phyloP scores from a whole-genome alignment of 192 early-diverging fungal species.

The Fimicolochytrium jonesii region DNA sequence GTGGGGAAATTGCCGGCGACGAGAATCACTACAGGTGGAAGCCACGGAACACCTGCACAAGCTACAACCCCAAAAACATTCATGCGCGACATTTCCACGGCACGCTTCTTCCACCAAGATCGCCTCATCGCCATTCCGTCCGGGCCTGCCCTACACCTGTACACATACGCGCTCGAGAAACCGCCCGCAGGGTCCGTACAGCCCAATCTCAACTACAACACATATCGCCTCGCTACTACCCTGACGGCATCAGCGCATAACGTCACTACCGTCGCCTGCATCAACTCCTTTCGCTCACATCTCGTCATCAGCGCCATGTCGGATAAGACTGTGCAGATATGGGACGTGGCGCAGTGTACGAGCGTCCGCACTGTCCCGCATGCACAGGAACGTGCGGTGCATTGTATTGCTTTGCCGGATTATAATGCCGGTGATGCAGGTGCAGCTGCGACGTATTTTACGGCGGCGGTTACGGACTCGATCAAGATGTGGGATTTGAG shows the following conservation, averaged over 20 bases:
- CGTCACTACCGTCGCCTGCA: conserved; percentile 17
- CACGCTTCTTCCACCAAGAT: conserved; percentile 19
- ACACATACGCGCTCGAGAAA: conserved; percentile 14
- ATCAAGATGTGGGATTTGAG: conserved; percentile 39
- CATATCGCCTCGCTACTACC: background rate
- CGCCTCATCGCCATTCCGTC: conserved; percentile 11
- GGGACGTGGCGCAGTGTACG: conserved; percentile 18
- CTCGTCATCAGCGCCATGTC: conserved; percentile 10
- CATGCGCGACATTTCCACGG: conserved; percentile 12
- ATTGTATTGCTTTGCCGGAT: conserved; percentile 13
- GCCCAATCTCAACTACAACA: conserved; percentile 18
- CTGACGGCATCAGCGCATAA: conserved; percentile 3
- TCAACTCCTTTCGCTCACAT: conserved; percentile 9
- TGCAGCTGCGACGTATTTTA: conserved; percentile 1
- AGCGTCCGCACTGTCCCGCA: background rate
- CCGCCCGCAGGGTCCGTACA: conserved; percentile 11
- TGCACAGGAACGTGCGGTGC: conserved; percentile 8
- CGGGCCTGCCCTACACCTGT: background rate
- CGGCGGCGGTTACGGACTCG: conserved; percentile 18
- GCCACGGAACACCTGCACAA: too few relatives aligned
- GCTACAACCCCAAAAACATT: too few relatives aligned
- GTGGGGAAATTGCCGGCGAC: too few relatives aligned
- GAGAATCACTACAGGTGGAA: too few relatives aligned
- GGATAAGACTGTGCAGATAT: conserved; percentile 19
- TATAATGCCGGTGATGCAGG: background rate